These are phyloP conservation scores for Herpetomonas samuelpessoai DNA, from an alignment of 208 protist genomes.

Conservation along the genomic window DNA sequence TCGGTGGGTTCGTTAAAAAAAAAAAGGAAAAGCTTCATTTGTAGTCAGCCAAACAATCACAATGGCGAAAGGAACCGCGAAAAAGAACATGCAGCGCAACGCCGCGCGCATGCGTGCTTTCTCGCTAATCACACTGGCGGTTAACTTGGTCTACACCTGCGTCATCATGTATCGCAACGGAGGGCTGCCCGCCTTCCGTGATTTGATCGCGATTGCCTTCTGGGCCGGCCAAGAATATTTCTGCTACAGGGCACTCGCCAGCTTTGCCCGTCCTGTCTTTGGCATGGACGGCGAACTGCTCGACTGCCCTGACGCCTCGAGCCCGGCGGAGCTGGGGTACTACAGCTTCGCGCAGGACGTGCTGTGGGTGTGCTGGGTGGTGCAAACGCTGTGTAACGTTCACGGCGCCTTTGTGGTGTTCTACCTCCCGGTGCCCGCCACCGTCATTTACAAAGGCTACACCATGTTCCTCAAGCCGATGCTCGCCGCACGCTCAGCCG, in stretches of 20 bases:
- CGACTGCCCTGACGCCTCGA: slow-evolving; percentile 70
- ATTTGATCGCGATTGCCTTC: slow-evolving; percentile 64
- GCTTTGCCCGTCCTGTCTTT: slow-evolving; percentile 47
- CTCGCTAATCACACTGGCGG: slow-evolving; percentile 42
- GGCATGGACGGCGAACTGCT: slow-evolving; percentile 54
- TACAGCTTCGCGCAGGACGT: slow-evolving; percentile 84
- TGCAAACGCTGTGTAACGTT: slow-evolving; percentile 65
- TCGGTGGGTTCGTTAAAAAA: background rate
- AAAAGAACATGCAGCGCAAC: slow-evolving; percentile 78
- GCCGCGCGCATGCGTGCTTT: slow-evolving; percentile 68
- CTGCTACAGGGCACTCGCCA: slow-evolving; percentile 44
- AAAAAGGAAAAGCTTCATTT: slow-evolving; percentile 3
- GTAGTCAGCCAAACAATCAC: background rate
- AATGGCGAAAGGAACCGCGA: slow-evolving; percentile 89
- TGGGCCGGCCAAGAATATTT: slow-evolving; percentile 80
- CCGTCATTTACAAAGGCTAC: slow-evolving; percentile 71
- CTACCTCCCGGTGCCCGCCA: slow-evolving; percentile 83
- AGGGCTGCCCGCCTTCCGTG: slow-evolving; percentile 40
- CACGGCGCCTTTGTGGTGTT: slow-evolving; percentile 79
- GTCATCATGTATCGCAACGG: slow-evolving; percentile 62
- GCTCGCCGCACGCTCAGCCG: slow-evolving; percentile 17
- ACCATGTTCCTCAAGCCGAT: slow-evolving; percentile 36
- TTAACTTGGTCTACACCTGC: slow-evolving; percentile 67
- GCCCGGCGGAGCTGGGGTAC: slow-evolving; percentile 74
- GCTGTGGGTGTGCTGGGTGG: slow-evolving; percentile 88